These are phyloP conservation scores for Talaromyces sp. DNA, from an alignment of 2,329 filamentous ascomycete species.

Conservation along the genomic window DNA sequence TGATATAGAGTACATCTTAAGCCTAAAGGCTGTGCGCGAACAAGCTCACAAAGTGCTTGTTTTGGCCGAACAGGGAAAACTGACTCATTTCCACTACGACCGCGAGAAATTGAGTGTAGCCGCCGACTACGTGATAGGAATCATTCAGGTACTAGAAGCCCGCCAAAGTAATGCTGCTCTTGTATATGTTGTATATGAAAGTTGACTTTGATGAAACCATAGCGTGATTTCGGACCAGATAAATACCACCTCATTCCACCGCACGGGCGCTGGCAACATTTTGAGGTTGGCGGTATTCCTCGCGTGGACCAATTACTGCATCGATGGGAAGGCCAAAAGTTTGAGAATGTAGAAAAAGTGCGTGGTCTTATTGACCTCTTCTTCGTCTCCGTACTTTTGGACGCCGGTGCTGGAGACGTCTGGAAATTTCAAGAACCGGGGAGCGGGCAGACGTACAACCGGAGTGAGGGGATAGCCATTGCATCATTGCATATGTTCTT, in stretches of 20 bases:
- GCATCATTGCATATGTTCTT: slow-evolving; percentile 52
- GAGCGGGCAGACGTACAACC: slow-evolving; percentile 27
- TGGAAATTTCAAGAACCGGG: slow-evolving; percentile 5
- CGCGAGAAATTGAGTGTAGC: not conserved
- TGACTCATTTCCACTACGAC: slow-evolving; percentile 9
- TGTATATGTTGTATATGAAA: no score
- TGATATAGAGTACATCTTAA: slow-evolving; percentile 17
- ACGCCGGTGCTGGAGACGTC: slow-evolving; percentile 32
- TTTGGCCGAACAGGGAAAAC: slow-evolving; percentile 2
- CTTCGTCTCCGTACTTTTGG: slow-evolving; percentile 57
- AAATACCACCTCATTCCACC: slow-evolving; percentile 10
- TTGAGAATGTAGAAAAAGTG: slow-evolving; percentile 46
- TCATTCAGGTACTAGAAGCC: slow-evolving; percentile 1
- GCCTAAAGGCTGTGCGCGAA: slow-evolving; percentile 4
- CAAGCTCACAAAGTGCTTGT: not conserved
- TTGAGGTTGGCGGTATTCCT: slow-evolving; percentile 53
- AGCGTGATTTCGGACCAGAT: slow-evolving; percentile 14
- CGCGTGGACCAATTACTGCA: slow-evolving; percentile 46
- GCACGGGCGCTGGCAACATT: slow-evolving; percentile 58
- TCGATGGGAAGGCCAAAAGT: slow-evolving; percentile 41
- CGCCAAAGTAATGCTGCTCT: not conserved
- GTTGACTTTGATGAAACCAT: not conserved
- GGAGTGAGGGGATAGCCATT: slow-evolving; percentile 53
- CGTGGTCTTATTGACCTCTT: slow-evolving; percentile 59
- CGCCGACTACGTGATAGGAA: slow-evolving; percentile 6